phyloP scores from a whole-genome alignment of 139 green algal species.

The Limnomonas spitsbergensis region DNA sequence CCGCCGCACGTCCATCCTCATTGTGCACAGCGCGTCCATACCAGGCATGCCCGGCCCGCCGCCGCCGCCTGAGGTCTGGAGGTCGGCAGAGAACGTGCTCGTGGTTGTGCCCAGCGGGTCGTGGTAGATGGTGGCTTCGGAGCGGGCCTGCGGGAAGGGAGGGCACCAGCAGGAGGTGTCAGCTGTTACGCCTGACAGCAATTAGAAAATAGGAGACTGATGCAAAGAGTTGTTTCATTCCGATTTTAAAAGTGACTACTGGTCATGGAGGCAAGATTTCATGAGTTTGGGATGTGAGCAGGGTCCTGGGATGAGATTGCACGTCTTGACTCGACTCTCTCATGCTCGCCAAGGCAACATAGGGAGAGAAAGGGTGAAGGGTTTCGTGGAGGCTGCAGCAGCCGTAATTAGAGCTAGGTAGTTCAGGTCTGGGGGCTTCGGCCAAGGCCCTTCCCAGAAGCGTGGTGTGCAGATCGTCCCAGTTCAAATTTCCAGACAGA shows the following conservation, averaged over 20 bases:
- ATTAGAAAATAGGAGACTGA: neutral
- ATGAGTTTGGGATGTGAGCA: neutral
- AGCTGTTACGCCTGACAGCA: neutral
- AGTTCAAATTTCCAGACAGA: too few species aligned
- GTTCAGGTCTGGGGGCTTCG: too few species aligned
- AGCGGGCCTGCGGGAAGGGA: conserved; percentile 26
- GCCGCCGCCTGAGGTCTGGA: conserved; percentile 17
- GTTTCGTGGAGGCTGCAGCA: too few species aligned
- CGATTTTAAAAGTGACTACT: neutral
- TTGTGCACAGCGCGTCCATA: conserved; percentile 9
- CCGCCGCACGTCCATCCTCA: conserved; percentile 21
- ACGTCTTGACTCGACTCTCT: too few species aligned
- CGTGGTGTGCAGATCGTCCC: too few species aligned
- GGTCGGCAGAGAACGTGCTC: conserved; percentile 42
- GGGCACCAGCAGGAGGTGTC: too few species aligned
- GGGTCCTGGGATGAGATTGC: too few species aligned
- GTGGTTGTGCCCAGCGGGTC: conserved; percentile 43
- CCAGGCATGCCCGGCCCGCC: neutral
- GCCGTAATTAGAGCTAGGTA: too few species aligned
- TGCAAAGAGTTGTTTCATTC: neutral
- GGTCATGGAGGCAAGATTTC: neutral
- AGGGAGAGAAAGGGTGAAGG: too few species aligned
- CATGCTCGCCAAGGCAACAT: too few species aligned
- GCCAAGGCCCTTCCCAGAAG: too few species aligned
- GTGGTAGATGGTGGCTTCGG: conserved; percentile 49